These are phyloP conservation scores for Saturnispora mendoncae DNA, from an alignment of 805 yeast genomes.

Conservation along the genomic window DNA sequence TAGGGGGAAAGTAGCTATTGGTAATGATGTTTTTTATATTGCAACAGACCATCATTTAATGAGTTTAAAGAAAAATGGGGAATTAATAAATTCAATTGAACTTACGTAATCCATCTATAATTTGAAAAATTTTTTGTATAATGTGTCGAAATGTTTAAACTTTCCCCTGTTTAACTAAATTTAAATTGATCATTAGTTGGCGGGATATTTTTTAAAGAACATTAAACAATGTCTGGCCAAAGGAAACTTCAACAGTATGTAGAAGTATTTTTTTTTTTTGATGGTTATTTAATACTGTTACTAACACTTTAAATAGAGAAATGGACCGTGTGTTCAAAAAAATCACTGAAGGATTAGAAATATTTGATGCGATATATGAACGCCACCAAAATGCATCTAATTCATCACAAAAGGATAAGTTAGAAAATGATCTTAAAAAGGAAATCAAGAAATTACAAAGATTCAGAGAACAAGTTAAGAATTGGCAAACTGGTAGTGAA, in stretches of 20 bases:
- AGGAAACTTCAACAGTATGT: constrained; percentile 34
- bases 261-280: background rate
- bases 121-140: background rate
- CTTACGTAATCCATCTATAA: background rate
- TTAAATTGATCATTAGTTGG: background rate
- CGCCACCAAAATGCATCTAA: constrained; percentile 40
- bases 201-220: background rate
- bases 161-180: constrained; percentile 65
- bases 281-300: background rate
- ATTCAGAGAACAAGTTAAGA: constrained; percentile 51
- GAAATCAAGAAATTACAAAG: constrained; percentile 53
- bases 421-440: constrained; percentile 48
- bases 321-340: constrained; percentile 57
- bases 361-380: constrained; percentile 48
- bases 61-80: background rate
- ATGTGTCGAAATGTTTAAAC: background rate
- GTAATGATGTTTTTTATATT: background rate
- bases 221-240: constrained; percentile 33
- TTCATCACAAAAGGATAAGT: constrained; percentile 45
- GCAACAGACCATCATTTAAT: background rate
- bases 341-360: constrained; percentile 47
- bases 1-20: background rate
- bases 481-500: constrained; percentile 47
- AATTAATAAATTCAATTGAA: background rate
- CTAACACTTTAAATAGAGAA: constrained; percentile 29